Evolutionary conservation across 306 rosid genomes (phyloP), one percentile per base, ranked within the genome.

Genomic region (Rosa persica): DNA sequence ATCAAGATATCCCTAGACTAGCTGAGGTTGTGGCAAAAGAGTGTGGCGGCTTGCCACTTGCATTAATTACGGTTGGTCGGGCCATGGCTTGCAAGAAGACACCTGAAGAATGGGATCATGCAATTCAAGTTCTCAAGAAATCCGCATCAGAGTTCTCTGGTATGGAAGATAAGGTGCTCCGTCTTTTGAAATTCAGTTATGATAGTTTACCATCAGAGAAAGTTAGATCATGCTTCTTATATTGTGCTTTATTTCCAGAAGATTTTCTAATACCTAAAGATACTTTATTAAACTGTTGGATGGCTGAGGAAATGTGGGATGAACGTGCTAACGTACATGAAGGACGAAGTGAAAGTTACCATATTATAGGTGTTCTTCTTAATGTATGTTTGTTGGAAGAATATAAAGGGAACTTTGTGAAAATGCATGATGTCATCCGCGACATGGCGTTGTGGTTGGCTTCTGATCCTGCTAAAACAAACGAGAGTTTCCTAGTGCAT

Each of bases 11-110:
- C 15, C 48, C 48, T 44, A 44, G 48, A 19, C 69, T 43, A 44
- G 80, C 80, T 7, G n/a, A 76, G 20, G n/a, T 19, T 16, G 57
- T 76, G 17, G 73, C 57, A 25, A 12, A 66, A 38, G 67, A 76
- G 58, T 76, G 80, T 36, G 64, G 39, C 9, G 78, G 78, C 42
- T 34, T 75, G 11, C 78, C 78, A 15, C 70, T 75, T n/a, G 73
- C 80, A 12, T 20, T 66, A 20, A 67, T 66, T 12, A 66, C 80
- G 4, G 49, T 67, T 48, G 80, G 72, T 12, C 51, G 64, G 10
- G 48, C 74, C 52, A 76, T 76, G 80, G 80, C 80, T 51, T 12
- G 60, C 65, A 76, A 67, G 46, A 49, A 34, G 42, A 76, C 47
- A 8, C 73, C 46, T 47, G 17, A 38, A 51, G 80, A 76, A 65